Conservation (phyloP, 306 rosid species). For the Gleditsia sinensis region DNA sequence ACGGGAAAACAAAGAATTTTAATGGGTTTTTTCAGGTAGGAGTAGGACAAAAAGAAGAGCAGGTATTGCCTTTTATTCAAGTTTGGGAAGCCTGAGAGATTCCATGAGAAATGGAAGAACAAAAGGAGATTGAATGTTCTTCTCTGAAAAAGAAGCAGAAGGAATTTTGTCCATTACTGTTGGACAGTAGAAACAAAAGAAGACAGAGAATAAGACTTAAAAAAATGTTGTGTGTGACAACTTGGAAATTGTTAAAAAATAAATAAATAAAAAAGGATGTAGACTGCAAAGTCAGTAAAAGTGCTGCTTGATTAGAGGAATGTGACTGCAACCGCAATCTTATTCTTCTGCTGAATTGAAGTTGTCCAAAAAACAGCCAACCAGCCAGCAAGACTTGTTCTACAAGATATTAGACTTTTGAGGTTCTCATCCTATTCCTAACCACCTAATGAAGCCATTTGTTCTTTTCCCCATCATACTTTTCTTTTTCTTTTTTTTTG, state of each 20-base stretch:
- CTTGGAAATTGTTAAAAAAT: constrained; percentile 40
- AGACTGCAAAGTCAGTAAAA: constrained; percentile 29
- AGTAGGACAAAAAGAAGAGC: constrained; percentile 32
- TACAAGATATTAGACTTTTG: constrained; percentile 37
- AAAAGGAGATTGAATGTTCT: constrained; percentile 29
- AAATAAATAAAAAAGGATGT: not conserved
- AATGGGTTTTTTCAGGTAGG: constrained; percentile 7
- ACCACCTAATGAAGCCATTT: constrained; percentile 48
- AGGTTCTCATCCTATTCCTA: constrained; percentile 46
- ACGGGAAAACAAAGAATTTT: not conserved
- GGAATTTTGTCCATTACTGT: constrained; percentile 39
- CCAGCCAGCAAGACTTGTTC: constrained; percentile 38
- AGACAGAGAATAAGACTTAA: constrained; percentile 17
- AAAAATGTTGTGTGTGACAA: constrained; percentile 27
- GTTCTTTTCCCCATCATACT: constrained; percentile 29
- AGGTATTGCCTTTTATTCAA: constrained; percentile 34
- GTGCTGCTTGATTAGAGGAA: constrained; percentile 50
- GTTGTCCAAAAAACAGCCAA: constrained; percentile 34
- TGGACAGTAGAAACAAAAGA: constrained; percentile 41
- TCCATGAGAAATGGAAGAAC: constrained; percentile 30
- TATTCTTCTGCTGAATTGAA: constrained; percentile 39
- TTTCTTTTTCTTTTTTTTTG: not conserved
- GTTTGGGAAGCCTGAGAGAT: constrained; percentile 38
- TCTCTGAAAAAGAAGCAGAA: constrained; percentile 43
- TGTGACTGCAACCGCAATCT: constrained; percentile 35